Evolutionary conservation across 2,329 filamentous ascomycete genomes (phyloP), one percentile per base, ranked within the genome.

Genomic region (Talaromyces sp.): DNA sequence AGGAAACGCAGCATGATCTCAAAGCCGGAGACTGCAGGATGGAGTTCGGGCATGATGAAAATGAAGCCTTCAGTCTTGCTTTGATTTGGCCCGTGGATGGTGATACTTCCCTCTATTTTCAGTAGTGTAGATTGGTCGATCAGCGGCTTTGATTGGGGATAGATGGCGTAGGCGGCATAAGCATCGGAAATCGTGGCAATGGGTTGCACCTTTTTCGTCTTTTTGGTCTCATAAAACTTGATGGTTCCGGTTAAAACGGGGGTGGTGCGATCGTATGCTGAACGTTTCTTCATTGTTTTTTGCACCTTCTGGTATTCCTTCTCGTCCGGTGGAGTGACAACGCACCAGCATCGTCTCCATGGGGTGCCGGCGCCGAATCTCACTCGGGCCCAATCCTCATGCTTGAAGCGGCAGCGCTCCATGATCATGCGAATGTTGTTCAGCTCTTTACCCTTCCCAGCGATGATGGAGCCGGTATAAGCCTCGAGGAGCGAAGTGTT

Each of bases 341-440:
- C 93, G 75, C 93, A 97, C 93, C 94, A 99, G 76, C 93, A 99
- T 44, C 94, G 89, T 72, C 90, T 87, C 95, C 95, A 99, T 0
- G 94, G 93, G 9, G 95, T 96, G 54, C 95, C 95, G 34, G 95
- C 93, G 47, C 95, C 95, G 70, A 99, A 99, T 63, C 95, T 85
- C 57, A 99, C 95, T 65, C 95, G 85, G 18, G 93, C 92, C 95
- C 95, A 99, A 71, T 96, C 92, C 73, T 96, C 92, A 47, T 90
- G 86, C 68, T 87, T 89, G 68, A 91, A 85, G 61, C 84, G 87
- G 23, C 89, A 85, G 55, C 91, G 87, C 68, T 96, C 91, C 84
- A 98, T 90, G 66, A 99, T 94, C 30, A 87, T 78, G 68, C 89
- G 89, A 72, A 98, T 98, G 72, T 92, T 95, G 79, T 97, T 97